These are phyloP conservation scores for Maudiozyma humilis DNA, from an alignment of 1,139 yeast genomes.

Conservation along the genomic window DNA sequence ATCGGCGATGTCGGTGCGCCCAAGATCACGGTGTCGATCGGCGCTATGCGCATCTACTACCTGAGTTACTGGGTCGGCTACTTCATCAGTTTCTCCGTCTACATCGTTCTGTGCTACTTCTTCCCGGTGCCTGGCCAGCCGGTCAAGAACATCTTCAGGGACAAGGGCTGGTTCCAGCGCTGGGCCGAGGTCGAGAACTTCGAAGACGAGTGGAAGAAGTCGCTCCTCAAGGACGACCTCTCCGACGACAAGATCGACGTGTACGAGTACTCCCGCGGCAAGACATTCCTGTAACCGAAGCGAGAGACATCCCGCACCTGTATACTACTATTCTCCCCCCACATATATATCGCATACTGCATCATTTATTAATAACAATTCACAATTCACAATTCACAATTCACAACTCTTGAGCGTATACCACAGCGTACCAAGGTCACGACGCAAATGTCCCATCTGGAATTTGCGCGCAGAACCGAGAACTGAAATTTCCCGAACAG, in stretches of 20 bases:
- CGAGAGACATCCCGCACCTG: not conserved
- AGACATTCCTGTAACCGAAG: conserved; percentile 13
- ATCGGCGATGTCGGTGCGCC: conserved; percentile 66
- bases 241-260: conserved; percentile 19
- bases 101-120: conserved; percentile 41
- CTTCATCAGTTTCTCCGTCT: conserved; percentile 44
- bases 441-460: too few species aligned
- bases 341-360: not conserved
- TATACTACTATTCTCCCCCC: too few species aligned
- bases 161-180: conserved; percentile 59
- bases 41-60: conserved; percentile 66
- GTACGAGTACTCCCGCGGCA: conserved; percentile 16
- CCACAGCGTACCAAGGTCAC: too few species aligned
- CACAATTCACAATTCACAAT: too few species aligned
- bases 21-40: conserved; percentile 51
- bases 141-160: conserved; percentile 38
- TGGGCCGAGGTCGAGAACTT: conserved; percentile 54
- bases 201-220: conserved; percentile 34
- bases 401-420: too few species aligned
- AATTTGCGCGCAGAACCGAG: too few species aligned
- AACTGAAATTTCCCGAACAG: not conserved
- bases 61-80: conserved; percentile 73
- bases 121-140: conserved; percentile 60
- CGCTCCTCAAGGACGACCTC: conserved; percentile 16
- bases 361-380: not conserved